Evolutionary conservation across 2,329 filamentous ascomycete species (phyloP).

Genomic region (Cryphonectria parasitica): DNA sequence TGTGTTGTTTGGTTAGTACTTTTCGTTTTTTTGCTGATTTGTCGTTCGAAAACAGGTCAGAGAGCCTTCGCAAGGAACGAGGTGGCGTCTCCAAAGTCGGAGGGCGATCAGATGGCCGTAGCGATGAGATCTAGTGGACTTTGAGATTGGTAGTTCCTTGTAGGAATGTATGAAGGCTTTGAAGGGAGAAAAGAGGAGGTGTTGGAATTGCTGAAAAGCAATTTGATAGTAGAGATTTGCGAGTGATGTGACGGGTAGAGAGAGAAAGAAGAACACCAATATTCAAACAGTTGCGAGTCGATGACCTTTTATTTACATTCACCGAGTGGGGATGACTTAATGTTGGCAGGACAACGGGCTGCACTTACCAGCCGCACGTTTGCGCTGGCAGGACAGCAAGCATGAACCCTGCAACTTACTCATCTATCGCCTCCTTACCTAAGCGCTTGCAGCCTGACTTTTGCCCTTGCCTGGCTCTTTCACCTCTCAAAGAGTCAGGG

Average conservation of each 20-base stretch:
- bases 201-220: conserved; percentile 4
- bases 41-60: conserved; percentile 50
- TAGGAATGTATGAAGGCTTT: conserved; percentile 35
- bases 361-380: background rate
- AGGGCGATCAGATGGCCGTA: conserved; percentile 52
- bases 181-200: conserved; percentile 24
- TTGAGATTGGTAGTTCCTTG: conserved; percentile 37
- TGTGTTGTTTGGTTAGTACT: conserved; percentile 49
- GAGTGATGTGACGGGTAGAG: conserved; percentile 25
- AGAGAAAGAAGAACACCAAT: conserved; percentile 1
- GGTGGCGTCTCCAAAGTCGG: conserved; percentile 45
- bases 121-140: conserved; percentile 56
- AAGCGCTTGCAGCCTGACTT: conserved; percentile 23
- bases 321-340: background rate
- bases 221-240: conserved; percentile 1
- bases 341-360: background rate
- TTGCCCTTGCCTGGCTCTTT: conserved; percentile 16
- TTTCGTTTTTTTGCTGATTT: conserved; percentile 37
- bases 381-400: background rate
- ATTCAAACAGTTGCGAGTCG: background rate
- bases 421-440: conserved; percentile 19
- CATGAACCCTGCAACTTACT: background rate
- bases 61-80: conserved; percentile 46
- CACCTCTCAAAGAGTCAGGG: conserved; percentile 18
- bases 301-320: conserved; percentile 13